phyloP scores from a whole-genome alignment of 2,329 filamentous ascomycete species.

The Phymatotrichopsis omnivora region DNA sequence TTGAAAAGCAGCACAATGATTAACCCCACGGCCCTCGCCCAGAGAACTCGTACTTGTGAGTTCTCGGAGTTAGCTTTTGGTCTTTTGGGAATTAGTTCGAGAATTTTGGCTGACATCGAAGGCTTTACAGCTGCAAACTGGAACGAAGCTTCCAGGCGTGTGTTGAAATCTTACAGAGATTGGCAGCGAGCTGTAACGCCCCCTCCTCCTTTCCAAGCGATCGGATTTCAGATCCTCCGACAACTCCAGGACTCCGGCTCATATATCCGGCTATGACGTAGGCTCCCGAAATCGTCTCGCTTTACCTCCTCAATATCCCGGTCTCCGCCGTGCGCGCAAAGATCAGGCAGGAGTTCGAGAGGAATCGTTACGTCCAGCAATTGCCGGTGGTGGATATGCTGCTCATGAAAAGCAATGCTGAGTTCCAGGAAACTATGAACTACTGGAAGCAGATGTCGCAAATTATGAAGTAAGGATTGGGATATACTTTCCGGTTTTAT shows the following conservation, averaged over 20 bases:
- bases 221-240: not conserved
- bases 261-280: slow-evolving; percentile 36
- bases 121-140: slow-evolving; percentile 43
- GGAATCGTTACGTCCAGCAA: slow-evolving; percentile 87
- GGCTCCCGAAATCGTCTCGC: slow-evolving; percentile 93
- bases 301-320: slow-evolving; percentile 89
- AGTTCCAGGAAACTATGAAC: slow-evolving; percentile 98
- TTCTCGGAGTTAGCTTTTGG: too few species aligned
- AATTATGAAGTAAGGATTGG: slow-evolving; percentile 56
- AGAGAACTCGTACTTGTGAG: slow-evolving; percentile 45
- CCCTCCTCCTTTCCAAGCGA: slow-evolving; percentile 9
- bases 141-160: slow-evolving; percentile 76
- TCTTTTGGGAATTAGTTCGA: slow-evolving; percentile 16
- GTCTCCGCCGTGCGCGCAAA: slow-evolving; percentile 82
- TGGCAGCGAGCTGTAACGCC: slow-evolving; percentile 88
- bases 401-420: slow-evolving; percentile 78
- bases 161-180: slow-evolving; percentile 80
- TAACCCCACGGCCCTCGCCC: slow-evolving; percentile 32
- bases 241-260: not conserved
- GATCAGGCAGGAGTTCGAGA: slow-evolving; percentile 93
- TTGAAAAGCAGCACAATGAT: slow-evolving; percentile 14
- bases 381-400: slow-evolving; percentile 79
- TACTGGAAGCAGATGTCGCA: slow-evolving; percentile 98
- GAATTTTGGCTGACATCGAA: slow-evolving; percentile 20
- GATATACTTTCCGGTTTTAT: not conserved